Conservation (phyloP, 179 eudicot species). For the Camellia oleifera region DNA sequence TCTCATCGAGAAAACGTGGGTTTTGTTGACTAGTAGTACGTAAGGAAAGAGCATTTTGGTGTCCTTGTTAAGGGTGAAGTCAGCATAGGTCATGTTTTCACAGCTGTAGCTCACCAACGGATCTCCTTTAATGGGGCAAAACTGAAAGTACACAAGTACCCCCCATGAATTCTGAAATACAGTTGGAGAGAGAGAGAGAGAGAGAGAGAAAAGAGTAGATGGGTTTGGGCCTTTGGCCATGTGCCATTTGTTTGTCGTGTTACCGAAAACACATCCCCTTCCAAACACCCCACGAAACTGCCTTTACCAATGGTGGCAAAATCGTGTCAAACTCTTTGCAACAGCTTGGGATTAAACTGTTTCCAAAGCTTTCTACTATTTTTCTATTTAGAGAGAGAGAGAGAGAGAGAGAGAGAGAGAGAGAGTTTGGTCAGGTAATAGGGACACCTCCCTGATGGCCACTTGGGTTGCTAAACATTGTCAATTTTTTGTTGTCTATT, state of each 20-base stretch:
- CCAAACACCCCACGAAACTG: constrained; percentile 15
- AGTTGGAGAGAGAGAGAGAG: constrained; percentile 4
- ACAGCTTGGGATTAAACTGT: constrained; percentile 6
- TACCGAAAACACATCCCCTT: not conserved
- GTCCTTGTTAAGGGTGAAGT: constrained; percentile 22
- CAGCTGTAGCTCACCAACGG: constrained; percentile 1
- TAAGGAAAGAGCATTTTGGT: not conserved
- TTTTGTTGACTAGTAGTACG: not conserved
- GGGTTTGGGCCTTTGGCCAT: not conserved
- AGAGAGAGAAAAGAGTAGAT: constrained; percentile 12
- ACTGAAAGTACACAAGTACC: constrained; percentile 18
- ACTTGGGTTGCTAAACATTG: not conserved
- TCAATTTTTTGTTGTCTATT: too few relatives aligned
- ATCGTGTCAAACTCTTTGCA: constrained; percentile 22
- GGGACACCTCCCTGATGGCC: not conserved
- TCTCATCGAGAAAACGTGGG: not conserved
- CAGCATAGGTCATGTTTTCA: constrained; percentile 20
- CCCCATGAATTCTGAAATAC: not conserved
- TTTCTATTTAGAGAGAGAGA: too few relatives aligned
- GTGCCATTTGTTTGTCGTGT: constrained; percentile 4
- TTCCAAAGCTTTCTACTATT: not conserved
- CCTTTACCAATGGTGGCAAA: constrained; percentile 19
- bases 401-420: too few relatives aligned
- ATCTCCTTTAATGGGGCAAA: not conserved
- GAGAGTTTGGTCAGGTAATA: not conserved